Percentiles rank a stretch among this genome's conserved stretches.
phyloP scores from a whole-genome alignment of 306 rosid genomes.

The Lupinus albus region DNA sequence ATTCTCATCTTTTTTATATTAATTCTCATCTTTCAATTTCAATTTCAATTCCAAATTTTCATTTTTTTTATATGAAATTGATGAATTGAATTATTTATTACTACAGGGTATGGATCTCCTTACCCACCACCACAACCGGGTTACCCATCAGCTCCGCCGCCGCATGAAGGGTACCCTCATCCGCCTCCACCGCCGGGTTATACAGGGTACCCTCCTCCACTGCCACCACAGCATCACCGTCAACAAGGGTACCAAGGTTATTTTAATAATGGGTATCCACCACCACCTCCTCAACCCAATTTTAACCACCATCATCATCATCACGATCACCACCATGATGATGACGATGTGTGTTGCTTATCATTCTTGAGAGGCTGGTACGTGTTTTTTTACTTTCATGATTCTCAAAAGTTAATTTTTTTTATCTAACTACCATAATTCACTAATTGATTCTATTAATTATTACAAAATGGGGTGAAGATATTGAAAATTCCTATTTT shows the following conservation, averaged over 20 bases:
- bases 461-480: too few relatives aligned
- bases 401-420: background rate
- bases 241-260: constrained; percentile 76
- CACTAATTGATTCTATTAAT: too few relatives aligned
- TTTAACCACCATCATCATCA: constrained; percentile 48
- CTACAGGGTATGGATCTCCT: constrained; percentile 55
- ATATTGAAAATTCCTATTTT: too few relatives aligned
- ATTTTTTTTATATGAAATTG: background rate
- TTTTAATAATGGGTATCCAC: constrained; percentile 61
- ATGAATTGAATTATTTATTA: constrained; percentile 5
- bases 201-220: constrained; percentile 49
- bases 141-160: constrained; percentile 51
- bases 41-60: background rate
- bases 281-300: constrained; percentile 53
- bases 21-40: background rate
- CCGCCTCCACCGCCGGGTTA: constrained; percentile 44
- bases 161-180: constrained; percentile 44
- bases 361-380: constrained; percentile 79
- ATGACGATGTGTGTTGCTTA: constrained; percentile 47
- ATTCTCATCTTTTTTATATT: background rate
- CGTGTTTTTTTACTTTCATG: background rate
- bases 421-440: too few relatives aligned
- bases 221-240: constrained; percentile 48
- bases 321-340: constrained; percentile 48
- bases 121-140: constrained; percentile 53